Conservation (phyloP, 192 early-diverging fungal genomes). For the Nowakowskiella sp. region DNA sequence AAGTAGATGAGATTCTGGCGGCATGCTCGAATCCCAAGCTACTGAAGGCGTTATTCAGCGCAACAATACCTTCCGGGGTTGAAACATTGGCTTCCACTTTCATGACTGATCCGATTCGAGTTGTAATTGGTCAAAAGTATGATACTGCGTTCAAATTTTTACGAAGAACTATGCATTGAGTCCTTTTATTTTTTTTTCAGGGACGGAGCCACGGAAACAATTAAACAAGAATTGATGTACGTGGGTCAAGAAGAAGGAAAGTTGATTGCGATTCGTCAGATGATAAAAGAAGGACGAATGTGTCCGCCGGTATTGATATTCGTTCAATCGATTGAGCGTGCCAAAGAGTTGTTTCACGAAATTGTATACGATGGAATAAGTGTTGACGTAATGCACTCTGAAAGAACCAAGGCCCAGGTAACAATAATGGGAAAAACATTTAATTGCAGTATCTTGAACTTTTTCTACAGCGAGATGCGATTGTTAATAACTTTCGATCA, state of each 20-base stretch:
- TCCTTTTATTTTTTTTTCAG: conserved; percentile 20
- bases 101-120: conserved; percentile 81
- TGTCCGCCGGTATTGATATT: conserved; percentile 93
- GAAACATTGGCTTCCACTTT: conserved; percentile 86
- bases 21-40: conserved; percentile 68
- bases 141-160: not conserved
- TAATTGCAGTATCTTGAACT: not conserved
- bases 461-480: conserved; percentile 64
- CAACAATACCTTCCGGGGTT: conserved; percentile 85
- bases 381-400: conserved; percentile 96
- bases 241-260: conserved; percentile 93
- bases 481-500: conserved; percentile 78
- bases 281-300: conserved; percentile 64
- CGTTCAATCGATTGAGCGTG: conserved; percentile 94
- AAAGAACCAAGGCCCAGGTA: conserved; percentile 84
- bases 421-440: conserved; percentile 3
- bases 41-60: conserved; percentile 84
- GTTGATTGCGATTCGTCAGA: conserved; percentile 81
- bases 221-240: conserved; percentile 82
- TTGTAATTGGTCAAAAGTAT: conserved; percentile 79
- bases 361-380: conserved; percentile 96
- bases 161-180: not conserved
- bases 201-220: conserved; percentile 85
- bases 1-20: conserved; percentile 80
- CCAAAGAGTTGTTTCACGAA: conserved; percentile 93